Evolutionary conservation across 768 basidiomycete genomes (phyloP).

Genomic region (Tricholoma saponaceum): DNA sequence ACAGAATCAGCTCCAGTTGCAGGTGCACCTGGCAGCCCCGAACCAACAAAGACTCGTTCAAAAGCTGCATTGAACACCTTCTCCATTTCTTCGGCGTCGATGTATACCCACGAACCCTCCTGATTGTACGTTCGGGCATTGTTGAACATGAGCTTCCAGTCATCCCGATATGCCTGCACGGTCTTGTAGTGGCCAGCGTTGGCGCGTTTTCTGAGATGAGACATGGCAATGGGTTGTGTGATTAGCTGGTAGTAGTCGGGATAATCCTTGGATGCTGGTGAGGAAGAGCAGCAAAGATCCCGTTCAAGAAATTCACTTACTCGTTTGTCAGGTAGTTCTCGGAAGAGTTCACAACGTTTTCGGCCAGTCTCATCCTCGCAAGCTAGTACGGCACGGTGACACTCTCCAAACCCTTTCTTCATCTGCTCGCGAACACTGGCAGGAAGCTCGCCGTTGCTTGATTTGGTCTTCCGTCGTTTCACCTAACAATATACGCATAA

Average conservation of each 20-base stretch:
- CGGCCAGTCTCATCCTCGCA: conserved; percentile 73
- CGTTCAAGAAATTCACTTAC: conserved; percentile 32
- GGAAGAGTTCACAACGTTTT: conserved; percentile 83
- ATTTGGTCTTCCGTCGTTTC: conserved; percentile 85
- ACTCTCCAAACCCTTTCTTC: conserved; percentile 81
- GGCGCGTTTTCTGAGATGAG: conserved; percentile 77
- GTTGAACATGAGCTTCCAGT: conserved; percentile 89
- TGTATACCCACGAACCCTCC: conserved; percentile 93
- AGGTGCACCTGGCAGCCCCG: conserved; percentile 73
- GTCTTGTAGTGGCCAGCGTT: conserved; percentile 67
- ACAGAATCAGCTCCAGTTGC: conserved; percentile 33
- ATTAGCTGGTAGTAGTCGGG: conserved; percentile 94
- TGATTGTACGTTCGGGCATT: conserved; percentile 94
- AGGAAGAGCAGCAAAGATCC: background rate
- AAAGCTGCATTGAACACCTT: conserved; percentile 77
- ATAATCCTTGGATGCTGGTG: conserved; percentile 57
- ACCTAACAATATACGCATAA: conserved; percentile 21
- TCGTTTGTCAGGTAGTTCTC: conserved; percentile 77
- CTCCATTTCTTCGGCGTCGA: conserved; percentile 93
- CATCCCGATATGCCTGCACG: conserved; percentile 65
- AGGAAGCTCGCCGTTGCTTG: conserved; percentile 44
- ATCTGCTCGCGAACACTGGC: conserved; percentile 64
- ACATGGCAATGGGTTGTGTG: conserved; percentile 81
- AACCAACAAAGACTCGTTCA: conserved; percentile 57
- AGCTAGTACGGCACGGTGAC: conserved; percentile 66